These are phyloP conservation scores for Logfia minima DNA, from an alignment of 129 eudicot species.

Conservation along the genomic window DNA sequence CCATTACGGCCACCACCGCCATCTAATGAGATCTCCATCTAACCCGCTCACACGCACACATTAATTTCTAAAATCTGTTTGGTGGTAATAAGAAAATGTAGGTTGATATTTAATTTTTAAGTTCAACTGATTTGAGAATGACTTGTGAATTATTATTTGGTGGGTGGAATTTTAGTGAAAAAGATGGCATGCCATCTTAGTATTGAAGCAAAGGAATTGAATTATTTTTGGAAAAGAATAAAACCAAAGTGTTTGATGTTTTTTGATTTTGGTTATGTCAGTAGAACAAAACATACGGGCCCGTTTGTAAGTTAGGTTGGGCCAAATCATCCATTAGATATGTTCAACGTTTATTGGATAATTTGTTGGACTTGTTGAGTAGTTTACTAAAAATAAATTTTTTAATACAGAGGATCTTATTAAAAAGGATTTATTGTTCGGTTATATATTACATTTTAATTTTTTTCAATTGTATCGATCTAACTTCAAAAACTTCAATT, in stretches of 20 bases:
- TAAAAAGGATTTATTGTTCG: too few species aligned
- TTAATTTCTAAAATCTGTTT: not conserved
- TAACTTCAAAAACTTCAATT: too few species aligned
- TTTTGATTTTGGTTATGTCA: too few species aligned
- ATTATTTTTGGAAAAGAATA: too few species aligned
- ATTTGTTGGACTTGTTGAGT: not conserved
- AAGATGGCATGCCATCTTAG: not conserved
- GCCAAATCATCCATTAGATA: not conserved
- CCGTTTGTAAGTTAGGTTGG: too few species aligned
- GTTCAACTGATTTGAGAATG: not conserved
- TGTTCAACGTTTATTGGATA: not conserved
- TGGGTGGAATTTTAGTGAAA: not conserved
- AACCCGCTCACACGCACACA: not conserved
- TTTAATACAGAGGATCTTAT: too few species aligned
- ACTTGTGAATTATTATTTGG: not conserved
- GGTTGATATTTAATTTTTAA: not conserved
- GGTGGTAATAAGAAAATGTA: not conserved
- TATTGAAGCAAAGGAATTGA: not conserved
- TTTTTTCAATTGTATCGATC: too few species aligned
- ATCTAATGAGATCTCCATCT: slow-evolving; percentile 38
- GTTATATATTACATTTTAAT: too few species aligned
- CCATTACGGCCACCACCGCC: slow-evolving; percentile 16
- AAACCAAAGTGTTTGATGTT: too few species aligned
- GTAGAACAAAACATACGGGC: not conserved
- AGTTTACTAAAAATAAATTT: not conserved